Percentiles rank a stretch among this genome's conserved stretches.
phyloP scores from a whole-genome alignment of 768 basidiomycete genomes.

The Crassisporium funariophilum region DNA sequence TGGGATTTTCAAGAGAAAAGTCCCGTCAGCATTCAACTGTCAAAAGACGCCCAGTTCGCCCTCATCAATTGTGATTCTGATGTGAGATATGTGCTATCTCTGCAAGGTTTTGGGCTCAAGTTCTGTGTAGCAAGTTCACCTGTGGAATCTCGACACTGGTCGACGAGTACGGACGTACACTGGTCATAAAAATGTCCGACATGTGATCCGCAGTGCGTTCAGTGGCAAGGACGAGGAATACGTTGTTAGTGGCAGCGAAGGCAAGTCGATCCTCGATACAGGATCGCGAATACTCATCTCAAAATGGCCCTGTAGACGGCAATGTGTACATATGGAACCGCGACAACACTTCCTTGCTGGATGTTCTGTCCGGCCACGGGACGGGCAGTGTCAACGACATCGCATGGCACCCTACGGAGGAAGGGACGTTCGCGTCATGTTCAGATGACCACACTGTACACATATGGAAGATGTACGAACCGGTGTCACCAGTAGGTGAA shows the following conservation, averaged over 20 bases:
- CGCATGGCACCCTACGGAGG: not conserved
- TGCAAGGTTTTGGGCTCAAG: not conserved
- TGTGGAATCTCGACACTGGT: not conserved
- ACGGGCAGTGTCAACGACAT: not conserved
- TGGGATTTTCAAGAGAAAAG: too few species aligned
- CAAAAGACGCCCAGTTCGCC: not conserved
- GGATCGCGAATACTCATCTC: too few species aligned
- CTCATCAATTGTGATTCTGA: not conserved
- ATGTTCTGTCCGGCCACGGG: not conserved
- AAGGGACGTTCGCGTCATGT: not conserved
- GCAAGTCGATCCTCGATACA: too few species aligned
- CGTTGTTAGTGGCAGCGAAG: not conserved
- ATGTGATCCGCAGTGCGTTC: not conserved
- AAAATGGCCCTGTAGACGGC: not conserved
- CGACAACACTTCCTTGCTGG: not conserved
- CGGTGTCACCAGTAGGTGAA: too few species aligned
- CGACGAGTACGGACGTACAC: not conserved
- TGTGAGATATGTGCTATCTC: not conserved
- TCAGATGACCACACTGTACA: not conserved
- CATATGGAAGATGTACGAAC: not conserved
- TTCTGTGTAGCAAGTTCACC: too few species aligned
- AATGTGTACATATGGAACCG: not conserved
- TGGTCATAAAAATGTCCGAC: not conserved
- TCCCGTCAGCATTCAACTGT: not conserved
- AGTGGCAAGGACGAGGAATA: not conserved